Percentiles rank a stretch among this genome's conserved stretches.
phyloP scores from a whole-genome alignment of 441 rosid genomes.

The Capsella rubella region DNA sequence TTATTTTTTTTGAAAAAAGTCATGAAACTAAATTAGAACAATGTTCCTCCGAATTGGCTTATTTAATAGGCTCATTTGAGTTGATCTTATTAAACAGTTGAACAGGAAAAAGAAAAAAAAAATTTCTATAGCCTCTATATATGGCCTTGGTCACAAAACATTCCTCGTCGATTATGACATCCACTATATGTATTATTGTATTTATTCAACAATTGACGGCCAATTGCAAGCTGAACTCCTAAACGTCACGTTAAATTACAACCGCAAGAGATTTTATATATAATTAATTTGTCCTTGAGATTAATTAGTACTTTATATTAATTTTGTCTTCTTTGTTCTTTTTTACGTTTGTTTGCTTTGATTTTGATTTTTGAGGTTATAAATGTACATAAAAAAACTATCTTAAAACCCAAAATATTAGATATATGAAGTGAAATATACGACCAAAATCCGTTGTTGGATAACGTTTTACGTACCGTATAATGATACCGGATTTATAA shows the following conservation, averaged over 20 bases:
- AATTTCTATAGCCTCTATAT: too few relatives aligned
- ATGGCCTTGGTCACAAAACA: background rate
- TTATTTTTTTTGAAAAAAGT: too few relatives aligned
- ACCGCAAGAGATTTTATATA: background rate
- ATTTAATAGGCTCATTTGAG: too few relatives aligned
- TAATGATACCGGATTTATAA: background rate
- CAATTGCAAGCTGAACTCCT: background rate
- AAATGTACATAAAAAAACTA: too few relatives aligned
- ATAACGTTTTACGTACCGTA: background rate
- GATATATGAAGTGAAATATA: too few relatives aligned
- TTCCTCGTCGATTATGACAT: constrained; percentile 1
- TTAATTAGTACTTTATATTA: background rate
- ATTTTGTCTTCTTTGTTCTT: background rate
- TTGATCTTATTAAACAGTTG: too few relatives aligned
- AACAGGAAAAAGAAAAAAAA: too few relatives aligned
- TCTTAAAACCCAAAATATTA: too few relatives aligned
- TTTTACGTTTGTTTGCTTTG: background rate
- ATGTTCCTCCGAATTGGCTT: too few relatives aligned
- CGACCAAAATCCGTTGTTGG: background rate
- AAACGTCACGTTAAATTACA: background rate
- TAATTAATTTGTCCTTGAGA: background rate
- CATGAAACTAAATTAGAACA: too few relatives aligned
- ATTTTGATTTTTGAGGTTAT: too few relatives aligned
- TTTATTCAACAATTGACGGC: background rate
- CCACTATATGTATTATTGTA: background rate